phyloP scores from a whole-genome alignment of 306 rosid genomes.

The Prunus kanzakura region DNA sequence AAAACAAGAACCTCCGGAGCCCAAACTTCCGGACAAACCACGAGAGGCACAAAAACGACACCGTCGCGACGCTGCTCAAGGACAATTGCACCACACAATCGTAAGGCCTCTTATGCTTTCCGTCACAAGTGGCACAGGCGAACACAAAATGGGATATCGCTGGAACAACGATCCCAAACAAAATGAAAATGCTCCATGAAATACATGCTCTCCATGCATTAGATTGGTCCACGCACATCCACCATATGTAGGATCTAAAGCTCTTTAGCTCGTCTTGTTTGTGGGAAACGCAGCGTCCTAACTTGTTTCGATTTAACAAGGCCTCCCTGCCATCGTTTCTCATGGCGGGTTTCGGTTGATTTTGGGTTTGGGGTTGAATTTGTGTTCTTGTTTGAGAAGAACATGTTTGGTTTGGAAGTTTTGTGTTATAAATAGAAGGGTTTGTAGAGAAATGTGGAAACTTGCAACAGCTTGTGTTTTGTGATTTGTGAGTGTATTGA shows the following conservation, averaged over 20 bases:
- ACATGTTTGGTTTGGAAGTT: too few species aligned
- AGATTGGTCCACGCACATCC: slow-evolving; percentile 97
- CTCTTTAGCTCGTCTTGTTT: slow-evolving; percentile 65
- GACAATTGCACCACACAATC: slow-evolving; percentile 74
- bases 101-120: slow-evolving; percentile 60
- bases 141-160: slow-evolving; percentile 59
- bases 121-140: slow-evolving; percentile 64
- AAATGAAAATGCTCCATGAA: slow-evolving; percentile 69
- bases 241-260: slow-evolving; percentile 71
- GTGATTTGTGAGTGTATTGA: too few species aligned
- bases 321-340: slow-evolving; percentile 9
- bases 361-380: too few species aligned
- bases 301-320: slow-evolving; percentile 25
- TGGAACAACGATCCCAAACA: slow-evolving; percentile 59
- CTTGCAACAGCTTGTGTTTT: too few species aligned
- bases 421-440: too few species aligned
- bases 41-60: slow-evolving; percentile 72
- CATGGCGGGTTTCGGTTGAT: too few species aligned
- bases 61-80: slow-evolving; percentile 49
- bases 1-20: slow-evolving; percentile 69
- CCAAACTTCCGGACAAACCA: slow-evolving; percentile 58
- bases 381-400: too few species aligned
- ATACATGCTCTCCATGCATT: slow-evolving; percentile 46
- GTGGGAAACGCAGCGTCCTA: slow-evolving; percentile 45
- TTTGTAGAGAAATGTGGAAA: too few species aligned